Conservation (phyloP, 202 grass and related monocot species). For the Panicum hallii region DNA sequence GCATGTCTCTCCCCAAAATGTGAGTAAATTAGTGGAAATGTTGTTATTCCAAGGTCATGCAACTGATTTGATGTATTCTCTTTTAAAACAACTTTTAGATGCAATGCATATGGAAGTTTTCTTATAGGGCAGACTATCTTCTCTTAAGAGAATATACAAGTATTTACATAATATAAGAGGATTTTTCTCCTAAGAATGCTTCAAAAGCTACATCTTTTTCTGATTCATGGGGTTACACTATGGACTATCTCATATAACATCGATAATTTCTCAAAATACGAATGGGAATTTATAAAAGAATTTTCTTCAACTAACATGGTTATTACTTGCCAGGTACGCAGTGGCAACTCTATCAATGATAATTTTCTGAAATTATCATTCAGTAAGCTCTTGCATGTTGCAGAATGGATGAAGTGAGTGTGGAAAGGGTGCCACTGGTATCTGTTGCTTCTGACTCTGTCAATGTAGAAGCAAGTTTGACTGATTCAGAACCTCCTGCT, state of each 20-base stretch:
- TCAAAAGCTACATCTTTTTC: not conserved
- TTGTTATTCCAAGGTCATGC: not conserved
- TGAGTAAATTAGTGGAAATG: not conserved
- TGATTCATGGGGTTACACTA: not conserved
- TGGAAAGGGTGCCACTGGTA: constrained; percentile 15
- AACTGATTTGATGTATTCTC: not conserved
- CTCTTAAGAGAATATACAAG: constrained; percentile 3
- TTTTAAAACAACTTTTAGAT: not conserved
- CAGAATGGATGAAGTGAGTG: constrained; percentile 44
- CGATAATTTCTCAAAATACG: not conserved
- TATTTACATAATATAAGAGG: not conserved
- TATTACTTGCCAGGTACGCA: constrained; percentile 29
- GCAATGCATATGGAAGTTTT: not conserved
- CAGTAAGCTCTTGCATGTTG: not conserved
- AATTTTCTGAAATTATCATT: constrained; percentile 28
- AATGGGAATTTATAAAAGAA: not conserved
- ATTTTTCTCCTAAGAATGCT: not conserved
- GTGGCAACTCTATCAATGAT: constrained; percentile 2
- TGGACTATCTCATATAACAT: not conserved
- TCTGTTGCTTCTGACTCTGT: constrained; percentile 2
- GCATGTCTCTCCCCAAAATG: not conserved
- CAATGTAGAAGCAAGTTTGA: not conserved
- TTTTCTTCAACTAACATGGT: constrained; percentile 14
- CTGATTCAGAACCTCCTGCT: constrained; percentile 38
- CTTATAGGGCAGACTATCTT: not conserved